These are phyloP conservation scores for Acanthamoeba sp. DNA, from an alignment of 208 protist genomes.

Conservation along the genomic window DNA sequence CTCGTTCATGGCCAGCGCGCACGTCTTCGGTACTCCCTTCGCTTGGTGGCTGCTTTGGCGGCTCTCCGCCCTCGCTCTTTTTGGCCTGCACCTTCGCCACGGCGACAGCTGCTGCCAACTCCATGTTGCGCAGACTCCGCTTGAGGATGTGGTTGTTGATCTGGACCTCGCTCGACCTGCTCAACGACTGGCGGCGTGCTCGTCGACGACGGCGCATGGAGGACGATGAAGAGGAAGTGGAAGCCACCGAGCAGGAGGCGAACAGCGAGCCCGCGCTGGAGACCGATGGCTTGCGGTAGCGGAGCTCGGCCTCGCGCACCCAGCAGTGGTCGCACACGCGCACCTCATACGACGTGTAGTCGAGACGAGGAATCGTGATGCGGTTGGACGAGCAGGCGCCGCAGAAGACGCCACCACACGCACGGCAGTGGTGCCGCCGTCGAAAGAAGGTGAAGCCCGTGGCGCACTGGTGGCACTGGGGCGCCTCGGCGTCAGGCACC, in stretches of 20 bases:
- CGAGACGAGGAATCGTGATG: constrained; percentile 50
- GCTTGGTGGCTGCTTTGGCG: too few species aligned
- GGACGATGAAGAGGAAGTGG: neutral
- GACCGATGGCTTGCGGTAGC: constrained; percentile 16
- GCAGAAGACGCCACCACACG: constrained; percentile 86
- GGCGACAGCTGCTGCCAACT: neutral
- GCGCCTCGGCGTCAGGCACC: constrained; percentile 1
- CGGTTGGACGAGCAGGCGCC: constrained; percentile 26
- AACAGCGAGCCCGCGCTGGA: too few species aligned
- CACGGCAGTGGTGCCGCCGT: constrained; percentile 84
- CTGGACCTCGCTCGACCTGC: constrained; percentile 28
- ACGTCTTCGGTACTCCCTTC: too few species aligned
- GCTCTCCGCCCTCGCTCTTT: too few species aligned
- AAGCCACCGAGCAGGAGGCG: neutral
- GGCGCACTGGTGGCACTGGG: constrained; percentile 81
- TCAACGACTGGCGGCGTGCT: neutral
- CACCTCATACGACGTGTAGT: neutral
- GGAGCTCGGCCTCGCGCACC: constrained; percentile 54
- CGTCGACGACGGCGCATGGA: neutral
- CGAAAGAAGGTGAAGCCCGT: constrained; percentile 77
- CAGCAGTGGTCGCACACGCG: constrained; percentile 61
- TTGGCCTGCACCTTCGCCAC: neutral
- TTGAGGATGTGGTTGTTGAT: constrained; percentile 58
- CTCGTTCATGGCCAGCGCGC: neutral
- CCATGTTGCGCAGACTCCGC: constrained; percentile 22